phyloP scores from a whole-genome alignment of 192 early-diverging fungal genomes.

The Coemansia biformis region DNA sequence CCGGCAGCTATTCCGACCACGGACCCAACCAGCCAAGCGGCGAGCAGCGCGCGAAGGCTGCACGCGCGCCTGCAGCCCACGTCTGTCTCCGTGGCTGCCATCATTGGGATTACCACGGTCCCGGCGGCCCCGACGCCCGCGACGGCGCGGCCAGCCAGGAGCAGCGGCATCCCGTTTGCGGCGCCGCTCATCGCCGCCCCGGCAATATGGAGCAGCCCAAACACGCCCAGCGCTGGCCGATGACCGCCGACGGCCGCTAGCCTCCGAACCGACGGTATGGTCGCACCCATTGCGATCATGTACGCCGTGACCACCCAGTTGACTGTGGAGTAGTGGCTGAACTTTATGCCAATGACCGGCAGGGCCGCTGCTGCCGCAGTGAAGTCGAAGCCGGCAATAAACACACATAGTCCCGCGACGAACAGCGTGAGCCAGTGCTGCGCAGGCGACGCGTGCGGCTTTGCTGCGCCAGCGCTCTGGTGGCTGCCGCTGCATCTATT shows the following conservation, averaged over 20 bases:
- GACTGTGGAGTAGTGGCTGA: conserved; percentile 60
- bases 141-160: conserved; percentile 51
- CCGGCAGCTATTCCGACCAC: conserved; percentile 57
- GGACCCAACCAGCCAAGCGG: conserved; percentile 40
- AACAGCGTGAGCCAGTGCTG: conserved; percentile 3
- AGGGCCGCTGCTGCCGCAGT: conserved; percentile 73
- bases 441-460: conserved; percentile 2
- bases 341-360: conserved; percentile 65
- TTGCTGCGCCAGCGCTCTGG: background rate
- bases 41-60: conserved; percentile 24
- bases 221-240: conserved; percentile 14
- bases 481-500: background rate
- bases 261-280: conserved; percentile 51
- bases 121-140: conserved; percentile 50
- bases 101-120: conserved; percentile 45
- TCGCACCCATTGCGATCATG: conserved; percentile 41
- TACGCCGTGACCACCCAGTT: conserved; percentile 74
- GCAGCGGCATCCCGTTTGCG: conserved; percentile 51
- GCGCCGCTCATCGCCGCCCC: conserved; percentile 49
- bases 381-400: conserved; percentile 73
- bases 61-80: conserved; percentile 20
- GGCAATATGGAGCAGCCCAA: conserved; percentile 30
- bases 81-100: conserved; percentile 45
- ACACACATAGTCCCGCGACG: conserved; percentile 52
- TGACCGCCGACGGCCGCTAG: conserved; percentile 51